These are phyloP conservation scores for Senna siamea DNA, from an alignment of 306 rosid species.

Conservation along the genomic window DNA sequence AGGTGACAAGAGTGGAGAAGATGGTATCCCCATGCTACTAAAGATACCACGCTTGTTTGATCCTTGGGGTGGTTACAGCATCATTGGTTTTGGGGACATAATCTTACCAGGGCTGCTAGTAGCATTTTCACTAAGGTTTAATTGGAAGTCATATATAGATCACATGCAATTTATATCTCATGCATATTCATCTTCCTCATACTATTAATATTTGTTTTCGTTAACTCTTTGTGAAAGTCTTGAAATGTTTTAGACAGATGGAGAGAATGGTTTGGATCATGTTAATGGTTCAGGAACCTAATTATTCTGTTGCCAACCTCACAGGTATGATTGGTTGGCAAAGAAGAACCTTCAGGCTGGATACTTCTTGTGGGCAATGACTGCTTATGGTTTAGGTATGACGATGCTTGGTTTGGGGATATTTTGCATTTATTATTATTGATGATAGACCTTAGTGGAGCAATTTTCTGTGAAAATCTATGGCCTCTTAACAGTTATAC, in stretches of 20 bases:
- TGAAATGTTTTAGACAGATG: background rate
- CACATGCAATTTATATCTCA: background rate
- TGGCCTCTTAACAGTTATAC: background rate
- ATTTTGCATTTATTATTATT: background rate
- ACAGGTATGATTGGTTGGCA: conserved; percentile 90
- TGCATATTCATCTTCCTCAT: conserved; percentile 21
- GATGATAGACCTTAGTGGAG: conserved; percentile 5
- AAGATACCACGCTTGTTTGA: conserved; percentile 96
- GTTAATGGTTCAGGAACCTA: conserved; percentile 35
- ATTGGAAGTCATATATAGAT: conserved; percentile 22
- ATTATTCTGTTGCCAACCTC: conserved; percentile 37
- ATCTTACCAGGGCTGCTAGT: conserved; percentile 93
- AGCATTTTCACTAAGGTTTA: conserved; percentile 88
- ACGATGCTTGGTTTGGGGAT: conserved; percentile 11
- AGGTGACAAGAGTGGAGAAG: conserved; percentile 92
- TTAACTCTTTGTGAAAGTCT: conserved; percentile 4
- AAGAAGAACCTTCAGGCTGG: conserved; percentile 75
- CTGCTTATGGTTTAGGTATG: conserved; percentile 96
- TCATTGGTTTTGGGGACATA: conserved; percentile 97
- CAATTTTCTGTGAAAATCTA: conserved; percentile 20
- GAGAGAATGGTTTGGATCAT: conserved; percentile 22
- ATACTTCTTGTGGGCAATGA: conserved; percentile 94
- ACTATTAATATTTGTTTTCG: background rate
- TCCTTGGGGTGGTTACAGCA: conserved; percentile 99
- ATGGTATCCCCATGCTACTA: conserved; percentile 96